Evolutionary conservation across 257 asterid species (phyloP), one percentile per base, ranked within the genome.

Genomic region (Solanum paucissectum): DNA sequence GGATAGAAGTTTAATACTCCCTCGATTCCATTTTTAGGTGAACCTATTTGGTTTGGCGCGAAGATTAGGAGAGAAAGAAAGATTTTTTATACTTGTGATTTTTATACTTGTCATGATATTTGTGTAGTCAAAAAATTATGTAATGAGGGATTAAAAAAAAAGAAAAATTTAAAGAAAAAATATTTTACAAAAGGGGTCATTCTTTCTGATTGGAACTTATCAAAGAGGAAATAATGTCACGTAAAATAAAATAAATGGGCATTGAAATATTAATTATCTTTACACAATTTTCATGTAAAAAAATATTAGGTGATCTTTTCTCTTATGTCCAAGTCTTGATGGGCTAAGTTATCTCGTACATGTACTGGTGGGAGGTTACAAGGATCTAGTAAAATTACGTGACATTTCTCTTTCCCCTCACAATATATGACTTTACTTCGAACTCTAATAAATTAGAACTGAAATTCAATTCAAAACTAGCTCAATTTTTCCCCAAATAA

Each of bases 371-470:
- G 13, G 13, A 60, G 6, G 12, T 60, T 21, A 1, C 29, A 1
- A 9, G 14, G 2, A 60, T 60, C 3, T 23, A 8, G 5, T 23
- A 1, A 60, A 60, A 23, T 21, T 4, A 4, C 23, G 69, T 23
- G 12, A 9, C 27, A 60, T 23, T 21, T 4, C 12, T 58, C 0
- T 60, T 23, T 23, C 2, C 13, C 11, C 25, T 4, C 27, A 60
- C 13, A 2, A 23, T 9, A 60, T 1, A 60, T 0, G 7, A 60
- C 13, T 60, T 23, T 60, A 23, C 14, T 60, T 60, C 6, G 6
- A 16, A 52, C 62, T 1, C n/a, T 0, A 18, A 52, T 9, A 0
- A 52, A 52, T 0, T 20, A 18, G n/a, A 0, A 55, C 0, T 55
- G 9, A 20, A 55, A 55, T 55, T 55, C 64, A 55, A 20, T 6